Evolutionary conservation across 1,284 basidiomycete genomes (phyloP), one percentile per base, ranked within the genome.

Genomic region (Puccinia triticina): DNA sequence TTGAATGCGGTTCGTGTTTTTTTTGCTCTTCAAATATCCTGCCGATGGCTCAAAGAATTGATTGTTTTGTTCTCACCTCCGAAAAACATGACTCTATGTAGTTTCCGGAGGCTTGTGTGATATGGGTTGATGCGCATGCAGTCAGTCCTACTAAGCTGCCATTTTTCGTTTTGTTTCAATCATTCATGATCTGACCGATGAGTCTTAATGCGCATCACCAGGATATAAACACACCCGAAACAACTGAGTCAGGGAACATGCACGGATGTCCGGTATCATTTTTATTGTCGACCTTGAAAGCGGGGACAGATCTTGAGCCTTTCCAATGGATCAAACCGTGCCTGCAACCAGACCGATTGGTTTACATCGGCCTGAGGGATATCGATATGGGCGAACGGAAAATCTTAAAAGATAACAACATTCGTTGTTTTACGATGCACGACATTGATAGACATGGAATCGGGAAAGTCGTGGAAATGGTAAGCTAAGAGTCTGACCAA

Each of bases 191-290:
- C 26, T 5, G 26, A 26, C 57, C 16, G 26, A 61, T 61, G 26
- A 61, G 10, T 23, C 1, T 26, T 23, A 40, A n/a, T 37, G 48
- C 50, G n/a, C 21, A 23, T 76, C 14, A 37, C 21, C 64, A 79
- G 77, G 78, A 81, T 64, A 73, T 81, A n/a, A 81, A 81, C 57
- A 81, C 78, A 34, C 69, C 67, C 29, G 53, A 72, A 7, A 37
- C 78, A 29, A 81, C 48, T 34, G 91, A 90, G 83, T 93, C 93
- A 82, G 96, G 96, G 67, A 98, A 99, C 88, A 92, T 99, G 84
- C 97, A 99, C 88, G 97, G 97, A 84, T 98, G 97, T 92, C 97
- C 96, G 55, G 91, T 98, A 72, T 94, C 96, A 26, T 99, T 99
- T 91, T 91, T 99, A 66, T 84, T 88, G 67, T 88, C 87, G 23